phyloP scores from a whole-genome alignment of 2,329 filamentous ascomycete species.

The Ilyonectria mors-panacis region DNA sequence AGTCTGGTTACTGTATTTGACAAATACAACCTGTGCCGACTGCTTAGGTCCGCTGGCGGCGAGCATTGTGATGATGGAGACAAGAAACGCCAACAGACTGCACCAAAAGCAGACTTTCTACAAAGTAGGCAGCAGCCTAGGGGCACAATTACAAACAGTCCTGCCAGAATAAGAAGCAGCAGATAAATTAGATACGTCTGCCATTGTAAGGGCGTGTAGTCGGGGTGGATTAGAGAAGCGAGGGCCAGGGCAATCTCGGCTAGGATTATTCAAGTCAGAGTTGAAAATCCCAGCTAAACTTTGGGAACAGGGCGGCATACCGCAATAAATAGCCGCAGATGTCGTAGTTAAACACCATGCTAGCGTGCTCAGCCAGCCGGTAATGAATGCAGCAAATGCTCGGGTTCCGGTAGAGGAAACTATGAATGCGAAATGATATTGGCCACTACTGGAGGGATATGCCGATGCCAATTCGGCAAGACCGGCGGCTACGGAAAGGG shows the following conservation, averaged over 20 bases:
- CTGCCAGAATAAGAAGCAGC: background rate
- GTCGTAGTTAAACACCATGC: background rate
- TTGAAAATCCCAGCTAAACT: background rate
- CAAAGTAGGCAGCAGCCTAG: background rate
- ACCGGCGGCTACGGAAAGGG: too few relatives aligned
- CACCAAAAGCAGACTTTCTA: slow-evolving; percentile 5
- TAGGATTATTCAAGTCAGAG: background rate
- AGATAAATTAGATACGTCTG: slow-evolving; percentile 15
- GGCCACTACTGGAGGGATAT: too few relatives aligned
- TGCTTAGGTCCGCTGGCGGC: background rate
- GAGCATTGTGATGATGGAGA: slow-evolving; percentile 8
- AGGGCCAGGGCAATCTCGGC: too few relatives aligned
- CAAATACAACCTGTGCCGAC: slow-evolving; percentile 3
- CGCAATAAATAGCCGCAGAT: too few relatives aligned
- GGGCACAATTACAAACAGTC: background rate
- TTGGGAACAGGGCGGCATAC: too few relatives aligned
- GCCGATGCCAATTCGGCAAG: too few relatives aligned
- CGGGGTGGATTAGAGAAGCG: slow-evolving; percentile 8
- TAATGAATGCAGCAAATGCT: background rate
- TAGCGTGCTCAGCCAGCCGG: slow-evolving; percentile 10
- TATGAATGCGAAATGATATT: slow-evolving; percentile 8
- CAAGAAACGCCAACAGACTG: background rate
- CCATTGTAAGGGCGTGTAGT: slow-evolving; percentile 1
- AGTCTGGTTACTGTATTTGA: slow-evolving; percentile 1
- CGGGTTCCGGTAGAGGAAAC: background rate